Evolutionary conservation across 202 grass and related monocot genomes (phyloP).

Genomic region (Digitaria exilis): DNA sequence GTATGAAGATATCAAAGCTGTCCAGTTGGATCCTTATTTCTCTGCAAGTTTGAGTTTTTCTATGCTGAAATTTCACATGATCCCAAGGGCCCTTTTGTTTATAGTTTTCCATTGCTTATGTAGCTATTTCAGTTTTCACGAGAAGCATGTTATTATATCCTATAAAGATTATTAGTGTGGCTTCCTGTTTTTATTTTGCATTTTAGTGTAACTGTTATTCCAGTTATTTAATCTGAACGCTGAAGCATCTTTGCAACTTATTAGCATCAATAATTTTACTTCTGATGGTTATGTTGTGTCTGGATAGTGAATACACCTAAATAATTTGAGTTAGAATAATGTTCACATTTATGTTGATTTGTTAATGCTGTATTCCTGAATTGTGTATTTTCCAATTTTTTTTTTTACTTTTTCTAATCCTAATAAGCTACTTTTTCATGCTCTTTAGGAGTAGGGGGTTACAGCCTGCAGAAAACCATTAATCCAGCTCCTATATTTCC

Average conservation of each 20-base stretch:
- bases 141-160: neutral
- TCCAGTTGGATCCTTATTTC: neutral
- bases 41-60: neutral
- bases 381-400: neutral
- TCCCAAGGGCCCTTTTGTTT: neutral
- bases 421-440: neutral
- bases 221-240: neutral
- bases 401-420: neutral
- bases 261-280: neutral
- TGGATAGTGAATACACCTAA: neutral
- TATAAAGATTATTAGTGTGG: neutral
- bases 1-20: neutral
- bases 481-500: constrained; percentile 8
- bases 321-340: neutral
- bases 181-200: neutral
- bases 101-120: neutral
- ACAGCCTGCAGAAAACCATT: neutral
- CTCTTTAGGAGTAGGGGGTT: constrained; percentile 1
- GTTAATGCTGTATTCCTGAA: neutral
- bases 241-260: neutral
- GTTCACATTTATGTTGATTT: neutral
- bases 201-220: neutral
- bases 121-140: neutral
- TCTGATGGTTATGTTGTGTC: neutral
- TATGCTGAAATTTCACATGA: neutral